Evolutionary conservation across 2,329 filamentous ascomycete genomes (phyloP).

Genomic region (Colletotrichum sojae): DNA sequence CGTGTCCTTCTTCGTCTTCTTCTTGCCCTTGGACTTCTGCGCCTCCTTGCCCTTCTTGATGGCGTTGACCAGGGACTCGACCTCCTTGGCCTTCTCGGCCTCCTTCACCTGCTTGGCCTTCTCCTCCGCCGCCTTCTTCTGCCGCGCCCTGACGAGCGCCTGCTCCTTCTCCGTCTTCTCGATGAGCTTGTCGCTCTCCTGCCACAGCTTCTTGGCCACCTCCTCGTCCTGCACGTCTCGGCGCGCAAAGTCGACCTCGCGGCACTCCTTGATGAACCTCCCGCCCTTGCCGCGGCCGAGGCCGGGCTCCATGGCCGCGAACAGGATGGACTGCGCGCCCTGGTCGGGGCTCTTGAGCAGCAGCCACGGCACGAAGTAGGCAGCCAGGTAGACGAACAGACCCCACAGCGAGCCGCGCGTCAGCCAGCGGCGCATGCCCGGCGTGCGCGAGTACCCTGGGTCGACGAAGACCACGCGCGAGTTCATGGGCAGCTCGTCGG

Average conservation of each 20-base stretch:
- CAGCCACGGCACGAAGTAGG: slow-evolving; percentile 88
- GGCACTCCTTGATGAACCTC: slow-evolving; percentile 89
- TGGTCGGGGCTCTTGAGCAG: slow-evolving; percentile 86
- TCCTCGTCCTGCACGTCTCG: slow-evolving; percentile 84
- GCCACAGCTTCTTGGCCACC: slow-evolving; percentile 88
- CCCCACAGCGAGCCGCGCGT: slow-evolving; percentile 88
- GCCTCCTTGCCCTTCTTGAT: slow-evolving; percentile 56
- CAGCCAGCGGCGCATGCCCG: slow-evolving; percentile 89
- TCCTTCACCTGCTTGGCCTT: slow-evolving; percentile 52
- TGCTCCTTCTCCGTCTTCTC: slow-evolving; percentile 85
- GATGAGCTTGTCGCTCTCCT: slow-evolving; percentile 87
- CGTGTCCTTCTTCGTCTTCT: slow-evolving; percentile 49
- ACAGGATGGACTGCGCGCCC: slow-evolving; percentile 89
- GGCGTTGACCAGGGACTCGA: slow-evolving; percentile 57
- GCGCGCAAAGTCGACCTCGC: slow-evolving; percentile 78
- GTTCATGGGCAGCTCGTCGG: slow-evolving; percentile 86
- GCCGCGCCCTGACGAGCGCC: slow-evolving; percentile 68
- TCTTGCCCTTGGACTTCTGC: slow-evolving; percentile 46
- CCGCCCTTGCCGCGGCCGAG: slow-evolving; percentile 74
- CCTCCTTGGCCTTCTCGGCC: slow-evolving; percentile 49
- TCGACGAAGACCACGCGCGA: slow-evolving; percentile 89
- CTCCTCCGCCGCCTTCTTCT: slow-evolving; percentile 54
- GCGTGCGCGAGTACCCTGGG: slow-evolving; percentile 87
- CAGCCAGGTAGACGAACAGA: slow-evolving; percentile 80
- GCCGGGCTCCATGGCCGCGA: slow-evolving; percentile 85